Conservation (phyloP, 208 protist species). For the Trypanosoma mega region DNA sequence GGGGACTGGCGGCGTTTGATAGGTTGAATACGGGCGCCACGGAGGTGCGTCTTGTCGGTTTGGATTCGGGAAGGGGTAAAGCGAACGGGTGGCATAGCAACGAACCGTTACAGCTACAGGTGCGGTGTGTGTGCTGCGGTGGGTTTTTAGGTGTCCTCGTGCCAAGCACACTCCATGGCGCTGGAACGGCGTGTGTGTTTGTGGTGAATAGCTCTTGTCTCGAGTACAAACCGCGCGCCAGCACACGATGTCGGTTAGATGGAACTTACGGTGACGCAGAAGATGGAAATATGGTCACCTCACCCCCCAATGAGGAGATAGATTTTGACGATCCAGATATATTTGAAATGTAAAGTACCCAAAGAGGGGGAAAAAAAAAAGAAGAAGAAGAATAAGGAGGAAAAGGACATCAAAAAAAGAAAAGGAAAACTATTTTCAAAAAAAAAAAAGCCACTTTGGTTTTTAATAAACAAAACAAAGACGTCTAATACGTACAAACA, state of each 20-base stretch:
- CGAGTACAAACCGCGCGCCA: conserved; percentile 27
- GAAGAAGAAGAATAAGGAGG: neutral
- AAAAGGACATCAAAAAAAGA: neutral
- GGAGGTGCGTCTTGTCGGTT: conserved; percentile 27
- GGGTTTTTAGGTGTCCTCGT: conserved; percentile 63
- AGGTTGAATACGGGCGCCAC: conserved; percentile 35
- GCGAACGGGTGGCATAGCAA: neutral
- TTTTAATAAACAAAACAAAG: too few relatives aligned
- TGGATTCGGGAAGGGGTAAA: neutral
- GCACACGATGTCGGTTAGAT: conserved; percentile 23
- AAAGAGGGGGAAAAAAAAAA: neutral
- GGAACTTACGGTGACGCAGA: conserved; percentile 11
- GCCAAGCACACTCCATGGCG: conserved; percentile 16
- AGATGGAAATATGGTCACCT: conserved; percentile 5
- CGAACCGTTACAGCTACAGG: conserved; percentile 37
- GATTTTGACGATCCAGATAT: conserved; percentile 27
- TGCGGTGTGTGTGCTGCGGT: conserved; percentile 52
- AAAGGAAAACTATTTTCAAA: neutral
- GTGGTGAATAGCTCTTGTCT: conserved; percentile 69
- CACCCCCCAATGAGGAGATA: conserved; percentile 14
- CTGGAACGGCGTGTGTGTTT: conserved; percentile 30
- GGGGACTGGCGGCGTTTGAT: conserved; percentile 63
- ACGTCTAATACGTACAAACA: too few relatives aligned
- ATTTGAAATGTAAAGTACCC: conserved; percentile 17
- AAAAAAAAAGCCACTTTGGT: too few relatives aligned